These are phyloP conservation scores for Lactifluus echinatus DNA, from an alignment of 768 basidiomycete genomes.

Conservation along the genomic window DNA sequence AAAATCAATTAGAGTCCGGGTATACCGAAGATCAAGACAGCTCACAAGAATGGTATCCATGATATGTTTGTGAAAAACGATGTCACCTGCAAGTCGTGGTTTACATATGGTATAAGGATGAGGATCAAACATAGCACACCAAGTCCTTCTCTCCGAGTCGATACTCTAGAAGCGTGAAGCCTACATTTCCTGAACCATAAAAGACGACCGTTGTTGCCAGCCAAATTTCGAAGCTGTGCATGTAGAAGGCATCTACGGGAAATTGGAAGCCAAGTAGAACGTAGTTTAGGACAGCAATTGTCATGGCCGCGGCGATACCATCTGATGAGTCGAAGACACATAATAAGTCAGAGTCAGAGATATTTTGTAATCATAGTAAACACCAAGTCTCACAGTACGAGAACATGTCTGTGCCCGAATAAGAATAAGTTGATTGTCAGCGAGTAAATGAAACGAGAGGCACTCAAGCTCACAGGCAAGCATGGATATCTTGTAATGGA, in stretches of 20 bases:
- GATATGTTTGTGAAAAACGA: slow-evolving; percentile 28
- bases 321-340: slow-evolving; percentile 20
- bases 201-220: slow-evolving; percentile 71
- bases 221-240: slow-evolving; percentile 76
- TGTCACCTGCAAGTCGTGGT: slow-evolving; percentile 16
- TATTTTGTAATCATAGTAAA: background rate
- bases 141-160: slow-evolving; percentile 43
- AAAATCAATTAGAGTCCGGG: background rate
- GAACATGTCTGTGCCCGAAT: slow-evolving; percentile 35
- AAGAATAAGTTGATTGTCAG: background rate
- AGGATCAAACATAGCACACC: slow-evolving; percentile 8
- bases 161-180: slow-evolving; percentile 66
- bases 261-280: slow-evolving; percentile 64
- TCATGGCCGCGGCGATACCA: slow-evolving; percentile 59
- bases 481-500: slow-evolving; percentile 48
- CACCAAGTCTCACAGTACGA: slow-evolving; percentile 38
- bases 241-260: slow-evolving; percentile 66
- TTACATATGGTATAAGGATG: background rate
- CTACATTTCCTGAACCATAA: slow-evolving; percentile 63
- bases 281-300: slow-evolving; percentile 66
- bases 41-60: slow-evolving; percentile 37
- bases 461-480: slow-evolving; percentile 35
- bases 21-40: background rate
- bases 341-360: background rate
- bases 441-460: background rate